Evolutionary conservation across 2,329 filamentous ascomycete genomes (phyloP).

Genomic region (Cryphonectria parasitica): DNA sequence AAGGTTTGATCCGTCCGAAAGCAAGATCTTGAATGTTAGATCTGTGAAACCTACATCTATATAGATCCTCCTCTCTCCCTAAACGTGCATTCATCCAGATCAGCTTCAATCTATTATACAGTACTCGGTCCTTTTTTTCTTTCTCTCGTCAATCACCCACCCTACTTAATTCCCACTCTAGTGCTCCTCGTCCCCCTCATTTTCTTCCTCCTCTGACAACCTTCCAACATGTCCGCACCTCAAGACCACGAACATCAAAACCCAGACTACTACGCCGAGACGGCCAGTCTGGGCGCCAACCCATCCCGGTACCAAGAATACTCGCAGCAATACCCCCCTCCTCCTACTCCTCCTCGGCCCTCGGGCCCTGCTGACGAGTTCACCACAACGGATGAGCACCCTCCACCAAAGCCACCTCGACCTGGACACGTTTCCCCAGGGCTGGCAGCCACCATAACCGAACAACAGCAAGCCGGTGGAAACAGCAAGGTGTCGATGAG

Average conservation of each 20-base stretch:
- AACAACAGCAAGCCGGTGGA: background rate
- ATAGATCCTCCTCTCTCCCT: background rate
- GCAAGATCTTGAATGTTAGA: background rate
- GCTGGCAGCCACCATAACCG: background rate
- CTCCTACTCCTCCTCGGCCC: background rate
- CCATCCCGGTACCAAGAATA: constrained; percentile 9
- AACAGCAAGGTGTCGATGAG: constrained; percentile 25
- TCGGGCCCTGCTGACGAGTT: background rate
- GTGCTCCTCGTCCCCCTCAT: no score
- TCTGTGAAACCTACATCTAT: background rate
- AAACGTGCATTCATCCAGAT: background rate
- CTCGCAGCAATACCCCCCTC: constrained; percentile 17
- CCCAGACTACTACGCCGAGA: constrained; percentile 19
- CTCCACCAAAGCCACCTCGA: constrained; percentile 13
- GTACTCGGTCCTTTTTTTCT: background rate
- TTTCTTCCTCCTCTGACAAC: background rate
- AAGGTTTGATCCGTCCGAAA: background rate
- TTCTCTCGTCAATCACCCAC: background rate
- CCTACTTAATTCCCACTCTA: background rate
- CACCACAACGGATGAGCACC: background rate
- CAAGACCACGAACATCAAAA: constrained; percentile 16
- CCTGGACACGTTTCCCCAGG: background rate
- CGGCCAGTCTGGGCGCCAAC: constrained; percentile 3
- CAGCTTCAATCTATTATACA: background rate
- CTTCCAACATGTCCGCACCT: background rate